A percentile compares a stretch with the other conserved stretches of the same genome.
Conservation (phyloP, 805 yeast genomes). For the Candida boidinii region DNA sequence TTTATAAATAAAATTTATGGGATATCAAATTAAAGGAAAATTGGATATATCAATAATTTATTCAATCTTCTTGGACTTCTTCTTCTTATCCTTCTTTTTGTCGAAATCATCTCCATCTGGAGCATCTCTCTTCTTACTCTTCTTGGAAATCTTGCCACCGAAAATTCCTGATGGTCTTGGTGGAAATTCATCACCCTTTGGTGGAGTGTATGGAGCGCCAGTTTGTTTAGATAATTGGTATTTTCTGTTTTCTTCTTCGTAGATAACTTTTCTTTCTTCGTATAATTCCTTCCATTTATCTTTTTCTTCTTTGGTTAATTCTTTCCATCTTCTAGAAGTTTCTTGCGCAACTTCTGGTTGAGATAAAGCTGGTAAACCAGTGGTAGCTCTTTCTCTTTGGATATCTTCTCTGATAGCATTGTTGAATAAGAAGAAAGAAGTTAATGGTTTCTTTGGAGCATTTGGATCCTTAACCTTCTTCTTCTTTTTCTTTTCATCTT, state of each 20-base stretch:
- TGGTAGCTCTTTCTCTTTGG: conserved; percentile 54
- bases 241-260: conserved; percentile 21
- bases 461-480: conserved; percentile 65
- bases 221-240: conserved; percentile 21
- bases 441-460: conserved; percentile 92
- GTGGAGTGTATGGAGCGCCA: conserved; percentile 19
- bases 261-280: conserved; percentile 33
- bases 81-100: conserved; percentile 46
- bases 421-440: conserved; percentile 75
- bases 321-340: conserved; percentile 75
- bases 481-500: conserved; percentile 35
- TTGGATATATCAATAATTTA: background rate
- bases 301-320: conserved; percentile 60
- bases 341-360: conserved; percentile 74
- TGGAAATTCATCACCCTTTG: conserved; percentile 8
- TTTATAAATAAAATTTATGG: conserved; percentile 1
- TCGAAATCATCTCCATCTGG: conserved; percentile 27
- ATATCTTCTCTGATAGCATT: conserved; percentile 65
- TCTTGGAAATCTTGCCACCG: conserved; percentile 24
- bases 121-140: conserved; percentile 25
- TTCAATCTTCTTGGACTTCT: conserved; percentile 30
- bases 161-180: conserved; percentile 2
- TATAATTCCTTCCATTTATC: conserved; percentile 60
- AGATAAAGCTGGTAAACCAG: conserved; percentile 53
- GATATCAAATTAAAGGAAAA: background rate